phyloP scores from a whole-genome alignment of 176 grass and related monocot species.

The Puccinellia tenuiflora region DNA sequence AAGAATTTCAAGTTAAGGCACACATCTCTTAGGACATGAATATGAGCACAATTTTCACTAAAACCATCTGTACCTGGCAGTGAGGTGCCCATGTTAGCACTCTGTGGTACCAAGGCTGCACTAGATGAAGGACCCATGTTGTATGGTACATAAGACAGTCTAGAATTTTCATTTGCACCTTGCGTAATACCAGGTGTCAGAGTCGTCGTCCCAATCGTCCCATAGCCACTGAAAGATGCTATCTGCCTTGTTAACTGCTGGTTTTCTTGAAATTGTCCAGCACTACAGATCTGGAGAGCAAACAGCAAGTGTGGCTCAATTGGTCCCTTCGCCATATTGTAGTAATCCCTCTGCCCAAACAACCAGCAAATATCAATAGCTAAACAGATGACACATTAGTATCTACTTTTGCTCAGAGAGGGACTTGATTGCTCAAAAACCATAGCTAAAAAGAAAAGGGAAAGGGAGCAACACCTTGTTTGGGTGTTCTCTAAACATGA shows the following conservation, averaged over 20 bases:
- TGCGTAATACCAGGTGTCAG: slow-evolving; percentile 70
- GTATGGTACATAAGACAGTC: slow-evolving; percentile 45
- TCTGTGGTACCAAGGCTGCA: slow-evolving; percentile 45
- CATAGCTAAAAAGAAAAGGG: background rate
- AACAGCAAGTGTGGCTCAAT: background rate
- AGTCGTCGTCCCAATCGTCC: slow-evolving; percentile 81
- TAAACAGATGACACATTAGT: slow-evolving; percentile 12
- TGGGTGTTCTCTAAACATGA: slow-evolving; percentile 41
- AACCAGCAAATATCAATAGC: background rate
- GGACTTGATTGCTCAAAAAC: slow-evolving; percentile 14
- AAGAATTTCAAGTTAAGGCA: background rate
- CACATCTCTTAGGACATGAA: background rate
- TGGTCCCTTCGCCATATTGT: slow-evolving; percentile 44
- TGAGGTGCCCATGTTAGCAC: slow-evolving; percentile 43
- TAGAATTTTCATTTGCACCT: slow-evolving; percentile 41
- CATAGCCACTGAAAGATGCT: slow-evolving; percentile 48
- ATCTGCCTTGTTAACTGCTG: slow-evolving; percentile 32
- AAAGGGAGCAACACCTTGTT: slow-evolving; percentile 42
- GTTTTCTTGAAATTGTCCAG: slow-evolving; percentile 39
- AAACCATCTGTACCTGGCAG: slow-evolving; percentile 34
- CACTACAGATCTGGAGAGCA: slow-evolving; percentile 38
- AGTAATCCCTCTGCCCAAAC: slow-evolving; percentile 62
- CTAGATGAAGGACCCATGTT: slow-evolving; percentile 31
- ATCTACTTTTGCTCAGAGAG: background rate
- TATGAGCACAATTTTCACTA: background rate